Conservation (phyloP, 148 eudicot species). For the Nepenthes mirabilis region DNA sequence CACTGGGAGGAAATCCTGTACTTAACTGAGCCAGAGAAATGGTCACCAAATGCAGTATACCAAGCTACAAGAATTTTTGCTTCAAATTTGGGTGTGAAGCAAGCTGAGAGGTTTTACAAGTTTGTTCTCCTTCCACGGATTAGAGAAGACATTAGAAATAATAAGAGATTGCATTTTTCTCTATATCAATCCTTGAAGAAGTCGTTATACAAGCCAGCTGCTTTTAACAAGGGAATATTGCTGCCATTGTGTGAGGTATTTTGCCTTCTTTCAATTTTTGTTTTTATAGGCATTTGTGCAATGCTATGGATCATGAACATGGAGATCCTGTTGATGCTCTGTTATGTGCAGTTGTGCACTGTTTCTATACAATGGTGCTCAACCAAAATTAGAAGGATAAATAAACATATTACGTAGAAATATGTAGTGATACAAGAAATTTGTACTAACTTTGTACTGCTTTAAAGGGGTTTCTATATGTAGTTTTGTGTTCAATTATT, state of each 20-base stretch:
- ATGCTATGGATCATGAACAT: neutral
- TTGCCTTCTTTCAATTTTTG: neutral
- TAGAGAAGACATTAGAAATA: constrained; percentile 71
- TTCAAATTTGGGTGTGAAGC: constrained; percentile 68
- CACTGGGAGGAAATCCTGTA: constrained; percentile 79
- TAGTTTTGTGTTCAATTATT: too few relatives aligned
- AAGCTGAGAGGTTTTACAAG: constrained; percentile 75
- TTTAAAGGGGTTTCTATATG: too few relatives aligned
- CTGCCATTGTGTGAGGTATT: constrained; percentile 83
- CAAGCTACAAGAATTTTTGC: constrained; percentile 93
- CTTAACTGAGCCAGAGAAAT: constrained; percentile 87
- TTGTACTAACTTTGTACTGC: too few relatives aligned
- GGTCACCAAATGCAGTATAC: constrained; percentile 81
- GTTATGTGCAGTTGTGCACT: too few relatives aligned
- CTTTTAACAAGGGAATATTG: constrained; percentile 87
- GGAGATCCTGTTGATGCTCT: too few relatives aligned
- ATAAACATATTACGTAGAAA: too few relatives aligned
- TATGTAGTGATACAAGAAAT: too few relatives aligned
- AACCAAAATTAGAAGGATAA: too few relatives aligned
- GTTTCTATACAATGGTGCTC: too few relatives aligned
- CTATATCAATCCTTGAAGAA: constrained; percentile 66
- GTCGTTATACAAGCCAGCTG: constrained; percentile 84
- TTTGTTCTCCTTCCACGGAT: constrained; percentile 78
- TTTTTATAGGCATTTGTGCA: neutral
- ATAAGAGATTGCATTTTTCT: constrained; percentile 73